Evolutionary conservation across 2,329 filamentous ascomycete genomes (phyloP), one percentile per base, ranked within the genome.

Genomic region (Westerdykella aurantiaca): DNA sequence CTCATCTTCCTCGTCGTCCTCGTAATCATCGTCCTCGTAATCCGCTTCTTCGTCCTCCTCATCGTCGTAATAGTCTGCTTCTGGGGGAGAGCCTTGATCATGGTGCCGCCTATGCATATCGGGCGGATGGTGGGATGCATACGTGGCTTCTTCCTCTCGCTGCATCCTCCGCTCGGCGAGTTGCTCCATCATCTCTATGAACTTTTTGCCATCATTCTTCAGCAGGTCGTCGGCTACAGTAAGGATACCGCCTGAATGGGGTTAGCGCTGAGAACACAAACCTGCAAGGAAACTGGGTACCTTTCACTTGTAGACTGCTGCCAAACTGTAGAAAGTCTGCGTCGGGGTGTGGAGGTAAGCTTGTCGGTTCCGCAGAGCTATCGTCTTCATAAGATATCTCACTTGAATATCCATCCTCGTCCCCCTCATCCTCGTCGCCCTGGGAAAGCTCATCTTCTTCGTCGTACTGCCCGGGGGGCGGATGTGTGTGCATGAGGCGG

Each of bases 141-240:
- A 80, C 55, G 83, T 82, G 40, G 88, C 87, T 64, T 96, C 89
- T 71, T 93, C 90, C 73, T 97, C 91, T 56, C 93, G 85, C 63
- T 90, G 88, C 91, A 98, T 96, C 58, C 93, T 82, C 59, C 91
- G 87, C 72, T 98, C 93, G 31, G 93, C 93, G 58, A 98, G 79
- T 72, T 97, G 91, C 69, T 98, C 93, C 93, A 98, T 98, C 93
- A 98, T 98, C 68, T 98, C 93, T 70, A 98, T 98, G 73, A 98
- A 98, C 64, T 95, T 95, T 70, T 95, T 95, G 61, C 93, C 93
- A 69, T 98, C 93, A 70, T 98, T 98, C 70, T 97, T 97, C 51
- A 98, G 80, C 53, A 98, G 78, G 72, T 98, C 93, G 75, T 98
- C 93, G 68, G 93, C 93, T 63, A 98, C 93, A 55, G 93, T 98